Percentiles rank a stretch among this genome's conserved stretches.
These are phyloP conservation scores for Limonium bicolor DNA, from an alignment of 148 eudicot species.

Conservation along the genomic window DNA sequence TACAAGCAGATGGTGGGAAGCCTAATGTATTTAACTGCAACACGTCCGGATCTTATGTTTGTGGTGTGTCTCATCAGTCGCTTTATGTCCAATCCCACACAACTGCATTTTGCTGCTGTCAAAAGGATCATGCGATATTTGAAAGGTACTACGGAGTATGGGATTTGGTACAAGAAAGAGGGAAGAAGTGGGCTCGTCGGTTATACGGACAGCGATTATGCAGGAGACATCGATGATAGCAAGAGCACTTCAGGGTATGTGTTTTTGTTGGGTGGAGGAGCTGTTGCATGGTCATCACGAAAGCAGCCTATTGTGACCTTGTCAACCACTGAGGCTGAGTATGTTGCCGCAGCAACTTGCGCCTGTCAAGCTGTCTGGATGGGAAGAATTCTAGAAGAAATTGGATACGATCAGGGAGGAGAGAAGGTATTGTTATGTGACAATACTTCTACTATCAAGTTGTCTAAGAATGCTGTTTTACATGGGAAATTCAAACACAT, in stretches of 20 bases:
- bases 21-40: constrained; percentile 5
- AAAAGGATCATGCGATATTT: too few relatives aligned
- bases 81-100: neutral
- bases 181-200: neutral
- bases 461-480: constrained; percentile 1
- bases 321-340: too few relatives aligned
- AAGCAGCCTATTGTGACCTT: too few relatives aligned
- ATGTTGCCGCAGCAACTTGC: constrained; percentile 1
- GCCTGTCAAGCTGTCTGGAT: constrained; percentile 2
- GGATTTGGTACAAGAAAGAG: neutral
- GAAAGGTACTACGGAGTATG: too few relatives aligned
- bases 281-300: neutral
- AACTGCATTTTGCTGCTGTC: neutral
- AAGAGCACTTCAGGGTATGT: too few relatives aligned
- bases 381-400: neutral
- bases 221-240: too few relatives aligned
- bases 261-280: neutral
- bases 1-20: neutral
- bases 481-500: constrained; percentile 3
- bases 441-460: constrained; percentile 1
- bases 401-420: neutral
- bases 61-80: neutral
- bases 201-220: too few relatives aligned
- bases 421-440: neutral
- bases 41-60: neutral